Conservation (phyloP, 192 early-diverging fungal genomes). For the Coemansia sp. region DNA sequence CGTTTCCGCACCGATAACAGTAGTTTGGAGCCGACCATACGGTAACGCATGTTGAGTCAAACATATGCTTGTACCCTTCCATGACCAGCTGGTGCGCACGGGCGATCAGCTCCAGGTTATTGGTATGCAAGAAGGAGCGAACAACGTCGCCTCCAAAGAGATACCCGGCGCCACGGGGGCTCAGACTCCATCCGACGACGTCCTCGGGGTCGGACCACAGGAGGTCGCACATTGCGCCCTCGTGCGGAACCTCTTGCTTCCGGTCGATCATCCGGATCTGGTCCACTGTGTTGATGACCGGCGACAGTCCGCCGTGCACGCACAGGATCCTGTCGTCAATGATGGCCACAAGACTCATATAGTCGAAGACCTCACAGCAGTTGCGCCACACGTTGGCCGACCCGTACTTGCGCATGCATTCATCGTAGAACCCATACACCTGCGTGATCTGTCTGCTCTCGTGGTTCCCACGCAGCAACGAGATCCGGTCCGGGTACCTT, state of each 20-base stretch:
- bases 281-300: constrained; percentile 89
- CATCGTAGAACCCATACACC: constrained; percentile 98
- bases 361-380: constrained; percentile 98
- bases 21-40: constrained; percentile 99
- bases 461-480: constrained; percentile 92
- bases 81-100: constrained; percentile 96
- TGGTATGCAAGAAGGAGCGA: constrained; percentile 76
- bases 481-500: constrained; percentile 91
- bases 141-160: constrained; percentile 95
- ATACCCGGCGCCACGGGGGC: constrained; percentile 97
- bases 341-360: constrained; percentile 89
- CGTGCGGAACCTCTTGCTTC: constrained; percentile 96
- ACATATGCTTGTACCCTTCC: constrained; percentile 98
- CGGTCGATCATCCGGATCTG: constrained; percentile 94
- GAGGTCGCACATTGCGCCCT: constrained; percentile 97
- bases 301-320: constrained; percentile 93
- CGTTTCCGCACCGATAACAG: constrained; percentile 98
- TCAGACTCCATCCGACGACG: constrained; percentile 88
- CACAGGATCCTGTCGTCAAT: constrained; percentile 95
- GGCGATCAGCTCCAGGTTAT: constrained; percentile 85
- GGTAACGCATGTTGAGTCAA: constrained; percentile 92
- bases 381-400: constrained; percentile 96
- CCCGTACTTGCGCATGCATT: constrained; percentile 94
- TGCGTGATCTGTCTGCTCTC: constrained; percentile 95
- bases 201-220: constrained; percentile 98